phyloP scores from a whole-genome alignment of 1,139 yeast species.

The Zygoascus meyerae region DNA sequence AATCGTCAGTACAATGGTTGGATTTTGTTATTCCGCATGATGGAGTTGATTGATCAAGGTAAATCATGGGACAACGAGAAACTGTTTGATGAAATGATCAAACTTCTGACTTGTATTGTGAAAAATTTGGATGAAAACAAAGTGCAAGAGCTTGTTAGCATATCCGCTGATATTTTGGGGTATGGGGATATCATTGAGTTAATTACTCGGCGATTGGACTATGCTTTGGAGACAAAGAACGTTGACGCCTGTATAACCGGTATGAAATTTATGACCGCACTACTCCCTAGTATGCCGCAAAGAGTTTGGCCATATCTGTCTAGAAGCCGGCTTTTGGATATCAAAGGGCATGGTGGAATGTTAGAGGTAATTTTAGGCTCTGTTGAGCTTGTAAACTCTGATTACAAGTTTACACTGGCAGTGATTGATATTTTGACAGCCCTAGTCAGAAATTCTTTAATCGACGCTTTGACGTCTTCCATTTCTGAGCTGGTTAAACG shows the following conservation, averaged over 20 bases:
- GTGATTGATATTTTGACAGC: conserved; percentile 50
- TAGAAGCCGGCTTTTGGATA: conserved; percentile 59
- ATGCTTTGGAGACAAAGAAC: conserved; percentile 54
- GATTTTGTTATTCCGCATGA: conserved; percentile 72
- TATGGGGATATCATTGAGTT: conserved; percentile 68
- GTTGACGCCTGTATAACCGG: conserved; percentile 44
- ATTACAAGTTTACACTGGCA: conserved; percentile 57
- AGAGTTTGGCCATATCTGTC: conserved; percentile 77
- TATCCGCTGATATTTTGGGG: conserved; percentile 36
- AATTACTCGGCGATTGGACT: conserved; percentile 60
- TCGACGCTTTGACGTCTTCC: not conserved
- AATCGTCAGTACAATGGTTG: conserved; percentile 81
- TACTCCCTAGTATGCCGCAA: conserved; percentile 48
- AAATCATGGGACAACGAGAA: conserved; percentile 43
- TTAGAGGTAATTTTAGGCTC: conserved; percentile 62
- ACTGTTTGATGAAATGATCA: conserved; percentile 27
- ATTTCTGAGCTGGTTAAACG: not conserved
- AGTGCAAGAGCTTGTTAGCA: conserved; percentile 39
- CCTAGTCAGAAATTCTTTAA: conserved; percentile 51
- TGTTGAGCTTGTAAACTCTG: conserved; percentile 65
- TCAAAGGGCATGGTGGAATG: conserved; percentile 64
- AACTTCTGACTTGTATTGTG: conserved; percentile 47
- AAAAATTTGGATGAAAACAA: conserved; percentile 41
- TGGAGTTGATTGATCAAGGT: conserved; percentile 48
- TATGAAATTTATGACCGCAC: conserved; percentile 46